Conservation (phyloP, 108 stramenopile species). For the Pseudonitzschia multistriata region DNA sequence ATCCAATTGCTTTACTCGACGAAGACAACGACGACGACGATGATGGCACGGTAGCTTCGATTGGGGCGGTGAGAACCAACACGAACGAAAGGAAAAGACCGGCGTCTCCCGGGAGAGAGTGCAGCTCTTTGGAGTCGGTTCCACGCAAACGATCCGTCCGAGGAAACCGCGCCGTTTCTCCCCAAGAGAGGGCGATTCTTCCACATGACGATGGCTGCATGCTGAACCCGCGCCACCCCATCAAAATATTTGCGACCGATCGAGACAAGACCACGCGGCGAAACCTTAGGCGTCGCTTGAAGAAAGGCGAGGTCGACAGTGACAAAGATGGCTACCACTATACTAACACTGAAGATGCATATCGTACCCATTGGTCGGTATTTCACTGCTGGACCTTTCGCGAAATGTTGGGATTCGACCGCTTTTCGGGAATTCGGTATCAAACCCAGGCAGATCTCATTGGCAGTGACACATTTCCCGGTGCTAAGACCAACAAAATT, state of each 20-base stretch:
- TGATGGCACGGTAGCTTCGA: too few species aligned
- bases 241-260: slow-evolving; percentile 36
- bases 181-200: too few species aligned
- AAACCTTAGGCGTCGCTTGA: background rate
- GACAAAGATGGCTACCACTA: background rate
- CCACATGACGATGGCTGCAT: slow-evolving; percentile 14
- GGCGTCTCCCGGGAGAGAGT: background rate
- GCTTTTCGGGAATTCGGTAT: background rate
- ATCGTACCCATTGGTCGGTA: slow-evolving; percentile 16
- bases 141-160: background rate
- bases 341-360: background rate
- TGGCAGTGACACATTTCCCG: background rate
- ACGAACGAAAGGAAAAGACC: background rate
- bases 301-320: background rate
- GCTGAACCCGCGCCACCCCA: slow-evolving; percentile 16
- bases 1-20: too few species aligned
- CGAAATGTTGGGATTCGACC: slow-evolving; percentile 60
- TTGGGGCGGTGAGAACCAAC: too few species aligned
- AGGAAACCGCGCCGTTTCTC: too few species aligned
- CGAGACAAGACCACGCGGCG: slow-evolving; percentile 15
- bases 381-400: slow-evolving; percentile 50
- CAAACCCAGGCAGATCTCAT: background rate
- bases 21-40: too few species aligned
- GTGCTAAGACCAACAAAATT: background rate
- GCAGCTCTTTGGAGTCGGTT: background rate